Percentiles rank a stretch among this genome's conserved stretches.
These are phyloP conservation scores for Emergomyces africanus DNA, from an alignment of 2,329 filamentous ascomycete species.

Conservation along the genomic window DNA sequence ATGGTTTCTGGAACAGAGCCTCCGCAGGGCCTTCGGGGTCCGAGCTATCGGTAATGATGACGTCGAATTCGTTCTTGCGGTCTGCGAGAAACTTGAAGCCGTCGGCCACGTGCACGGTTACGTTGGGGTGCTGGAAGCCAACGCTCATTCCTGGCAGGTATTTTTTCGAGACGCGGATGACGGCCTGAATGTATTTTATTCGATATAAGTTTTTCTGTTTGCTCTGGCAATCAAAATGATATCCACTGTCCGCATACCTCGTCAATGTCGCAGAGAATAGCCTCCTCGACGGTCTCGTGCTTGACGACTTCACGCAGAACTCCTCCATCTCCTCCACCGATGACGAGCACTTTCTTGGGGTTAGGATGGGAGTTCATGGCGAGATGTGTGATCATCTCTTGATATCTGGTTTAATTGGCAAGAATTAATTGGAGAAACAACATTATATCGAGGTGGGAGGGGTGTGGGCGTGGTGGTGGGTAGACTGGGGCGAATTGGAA, in stretches of 20 bases:
- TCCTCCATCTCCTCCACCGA: conserved; percentile 93
- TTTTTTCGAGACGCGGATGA: conserved; percentile 96
- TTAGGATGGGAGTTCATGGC: conserved; percentile 98
- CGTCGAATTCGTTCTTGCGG: conserved; percentile 94
- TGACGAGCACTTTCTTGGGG: conserved; percentile 97
- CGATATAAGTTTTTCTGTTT: neutral
- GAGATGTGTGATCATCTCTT: conserved; percentile 99
- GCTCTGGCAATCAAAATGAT: neutral
- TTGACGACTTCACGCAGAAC: conserved; percentile 98
- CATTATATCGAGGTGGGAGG: neutral
- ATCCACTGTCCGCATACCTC: conserved; percentile 43
- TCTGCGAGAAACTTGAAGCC: conserved; percentile 98
- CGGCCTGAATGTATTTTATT: conserved; percentile 49
- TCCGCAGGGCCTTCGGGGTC: conserved; percentile 96
- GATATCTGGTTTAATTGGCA: conserved; percentile 46
- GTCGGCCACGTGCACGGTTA: conserved; percentile 84
- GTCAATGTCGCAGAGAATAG: conserved; percentile 94
- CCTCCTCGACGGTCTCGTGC: conserved; percentile 94
- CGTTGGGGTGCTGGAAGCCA: conserved; percentile 87
- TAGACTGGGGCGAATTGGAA: neutral
- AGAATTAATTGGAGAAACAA: neutral
- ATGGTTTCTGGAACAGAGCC: conserved; percentile 94
- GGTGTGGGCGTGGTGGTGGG: no score
- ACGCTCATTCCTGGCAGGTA: conserved; percentile 90
- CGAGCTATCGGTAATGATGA: conserved; percentile 98